Base-by-base conservation (phyloP, 768 basidiomycete species). In the Jaapia argillacea region DNA sequence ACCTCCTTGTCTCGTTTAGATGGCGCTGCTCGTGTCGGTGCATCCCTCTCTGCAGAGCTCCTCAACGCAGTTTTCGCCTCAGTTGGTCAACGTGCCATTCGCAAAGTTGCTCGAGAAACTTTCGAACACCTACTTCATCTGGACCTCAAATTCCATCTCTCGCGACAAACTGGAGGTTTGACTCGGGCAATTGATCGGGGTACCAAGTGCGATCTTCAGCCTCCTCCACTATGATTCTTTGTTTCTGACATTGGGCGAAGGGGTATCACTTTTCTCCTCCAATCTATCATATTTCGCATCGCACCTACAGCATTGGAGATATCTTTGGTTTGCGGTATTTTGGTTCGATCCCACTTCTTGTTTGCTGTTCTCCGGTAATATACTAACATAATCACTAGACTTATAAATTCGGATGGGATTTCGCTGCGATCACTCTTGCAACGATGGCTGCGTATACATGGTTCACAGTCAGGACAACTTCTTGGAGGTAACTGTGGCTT, bases 331-430 rank as follows among this genome's bases (percentile, higher is more conserved):
- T 98, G 93, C 65, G 94, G 93, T 40, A 99, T 99, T 48, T 63
- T 99, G 63, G 93, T 92, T 18, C 25, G 24, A 26, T 44, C 31
- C 28, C 50, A 37, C 40, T 23, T 3, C 28, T 13, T 13, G 21
- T 20, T 13, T 10, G 1, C 21, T 14, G 5, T 16, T n/a, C 25
- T 31, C 25, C 4, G 26, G 13, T n/a, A 26, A 36, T 25, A 40
- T 28, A 41, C 1, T 24, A 45, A 33, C 48, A 40, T 23, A 6
- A 7, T 24, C 41, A 24, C 13, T 45, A 96, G 92, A 93, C 90
- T 2, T 98, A 88, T 55, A 94, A 97, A 58, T 99, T 96, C 55
- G 96, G 96, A 6, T 91, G 85, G 84, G 84, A 96, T 58, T 99
- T 93, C 61, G 94, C 96, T 3, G 89, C 85, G 2, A 79, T 98